Evolutionary conservation across 495 filamentous ascomycete genomes (phyloP), one percentile per base, ranked within the genome.

Genomic region (Hypoxylon fragiforme): DNA sequence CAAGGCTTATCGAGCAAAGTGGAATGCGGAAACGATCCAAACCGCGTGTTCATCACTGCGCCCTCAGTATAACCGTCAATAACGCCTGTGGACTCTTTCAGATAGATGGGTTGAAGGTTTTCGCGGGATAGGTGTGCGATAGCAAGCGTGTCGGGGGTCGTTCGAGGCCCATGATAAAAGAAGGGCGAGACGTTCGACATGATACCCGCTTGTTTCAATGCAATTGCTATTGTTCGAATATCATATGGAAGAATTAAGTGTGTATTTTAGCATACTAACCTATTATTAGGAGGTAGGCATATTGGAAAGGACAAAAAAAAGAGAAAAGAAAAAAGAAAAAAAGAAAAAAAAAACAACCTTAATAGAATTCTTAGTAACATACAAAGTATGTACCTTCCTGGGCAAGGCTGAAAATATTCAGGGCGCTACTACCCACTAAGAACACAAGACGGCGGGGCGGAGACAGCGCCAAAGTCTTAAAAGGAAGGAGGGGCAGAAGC

Each of bases 21-120:
- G 39, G 77, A 86, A 72, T 97, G 92, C 0, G 94, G 94, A 62
- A 95, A 99, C 3, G 91, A 92, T 18, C 94, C 94, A 63, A 95
- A 99, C 7, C 92, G 86, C 1, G 94, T 99, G 68, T 94, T 97
- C 48, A 87, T 82, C 7, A 96, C 88, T 49, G 86, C 85, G 47
- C 89, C 90, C 66, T 94, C 90, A 18, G 79, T 78, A 59, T 92
- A 90, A 55, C 89, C 88, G 50, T 82, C 80, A 57, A 83, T 76
- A 41, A 81, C 73, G 16, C 81, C 82, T 19, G 83, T 77, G 18
- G 76, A 70, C 19, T 77, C 70, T 39, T 77, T 77, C 46, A 97
- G 83, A 63, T 91, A 80, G 13, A 86, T 76, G 18, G 92, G 91
- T 39, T 87, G 74, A 45, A 88, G 81, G 42, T 85, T 83, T 71